These are phyloP conservation scores for Carex scoparia DNA, from an alignment of 176 grass and related monocot genomes.

Conservation along the genomic window DNA sequence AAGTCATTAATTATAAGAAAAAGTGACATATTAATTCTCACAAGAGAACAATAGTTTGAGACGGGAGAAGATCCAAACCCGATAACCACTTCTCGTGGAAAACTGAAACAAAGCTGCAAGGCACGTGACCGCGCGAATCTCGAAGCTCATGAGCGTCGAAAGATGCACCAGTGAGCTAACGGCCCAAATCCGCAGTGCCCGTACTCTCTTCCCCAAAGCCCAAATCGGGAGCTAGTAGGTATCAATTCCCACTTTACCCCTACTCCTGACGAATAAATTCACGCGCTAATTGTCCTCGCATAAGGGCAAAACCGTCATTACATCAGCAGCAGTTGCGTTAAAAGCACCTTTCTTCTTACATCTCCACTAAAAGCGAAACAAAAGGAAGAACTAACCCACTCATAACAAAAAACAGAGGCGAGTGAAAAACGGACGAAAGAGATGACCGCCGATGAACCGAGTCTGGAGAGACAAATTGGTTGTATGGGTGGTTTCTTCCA, in stretches of 20 bases:
- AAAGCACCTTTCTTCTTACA: not conserved
- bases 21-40: not conserved
- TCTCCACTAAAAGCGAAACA: not conserved
- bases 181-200: constrained; percentile 5
- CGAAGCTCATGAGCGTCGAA: constrained; percentile 14
- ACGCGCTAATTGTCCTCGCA: not conserved
- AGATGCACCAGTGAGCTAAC: constrained; percentile 20
- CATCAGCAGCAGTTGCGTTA: not conserved
- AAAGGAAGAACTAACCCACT: not conserved
- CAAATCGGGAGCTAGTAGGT: not conserved
- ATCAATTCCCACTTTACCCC: not conserved
- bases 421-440: not conserved
- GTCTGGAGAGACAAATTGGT: constrained; percentile 25
- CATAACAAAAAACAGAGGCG: not conserved
- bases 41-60: not conserved
- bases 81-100: not conserved
- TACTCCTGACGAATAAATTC: not conserved
- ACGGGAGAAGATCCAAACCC: constrained; percentile 4
- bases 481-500: constrained; percentile 37
- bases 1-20: not conserved
- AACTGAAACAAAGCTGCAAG: constrained; percentile 13
- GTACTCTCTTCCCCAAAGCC: not conserved
- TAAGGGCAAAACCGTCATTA: not conserved
- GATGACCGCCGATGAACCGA: constrained; percentile 4
- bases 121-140: constrained; percentile 22